phyloP scores from a whole-genome alignment of 257 asterid species.

The Scutellaria galericulata region DNA sequence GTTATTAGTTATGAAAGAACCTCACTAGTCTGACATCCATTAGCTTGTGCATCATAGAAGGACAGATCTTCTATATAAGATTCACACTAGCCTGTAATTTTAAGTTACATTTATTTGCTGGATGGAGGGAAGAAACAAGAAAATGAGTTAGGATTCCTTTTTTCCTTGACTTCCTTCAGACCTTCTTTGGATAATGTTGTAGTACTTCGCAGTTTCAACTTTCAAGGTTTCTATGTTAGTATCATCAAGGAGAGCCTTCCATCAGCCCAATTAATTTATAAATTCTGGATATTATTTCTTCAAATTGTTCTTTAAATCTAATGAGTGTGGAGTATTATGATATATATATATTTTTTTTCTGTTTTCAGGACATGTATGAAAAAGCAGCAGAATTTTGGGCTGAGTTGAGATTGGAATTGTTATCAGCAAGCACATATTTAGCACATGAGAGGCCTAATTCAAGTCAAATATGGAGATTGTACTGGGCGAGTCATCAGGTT shows the following conservation, averaged over 20 bases:
- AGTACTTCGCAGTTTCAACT: constrained; percentile 11
- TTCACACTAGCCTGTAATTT: constrained; percentile 13
- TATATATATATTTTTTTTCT: constrained; percentile 29
- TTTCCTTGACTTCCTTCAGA: background rate
- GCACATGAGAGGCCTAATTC: constrained; percentile 64
- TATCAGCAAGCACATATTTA: constrained; percentile 69
- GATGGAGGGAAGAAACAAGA: background rate
- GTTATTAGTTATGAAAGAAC: constrained; percentile 2
- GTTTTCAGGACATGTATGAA: constrained; percentile 79
- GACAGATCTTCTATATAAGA: background rate
- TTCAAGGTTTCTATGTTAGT: constrained; percentile 17
- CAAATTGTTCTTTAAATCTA: constrained; percentile 6
- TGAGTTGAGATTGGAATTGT: constrained; percentile 80
- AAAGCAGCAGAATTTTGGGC: constrained; percentile 96
- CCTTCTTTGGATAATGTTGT: constrained; percentile 12
- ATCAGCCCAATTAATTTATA: background rate
- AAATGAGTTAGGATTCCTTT: constrained; percentile 9
- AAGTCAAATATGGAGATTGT: constrained; percentile 90
- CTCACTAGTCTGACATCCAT: background rate
- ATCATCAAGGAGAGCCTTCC: constrained; percentile 1
- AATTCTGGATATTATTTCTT: background rate
- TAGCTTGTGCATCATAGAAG: constrained; percentile 16
- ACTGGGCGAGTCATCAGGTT: constrained; percentile 99
- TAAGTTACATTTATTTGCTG: background rate
- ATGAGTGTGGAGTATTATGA: background rate